phyloP scores from a whole-genome alignment of 371 early-diverging fungal genomes.

The Mortierella sp. region DNA sequence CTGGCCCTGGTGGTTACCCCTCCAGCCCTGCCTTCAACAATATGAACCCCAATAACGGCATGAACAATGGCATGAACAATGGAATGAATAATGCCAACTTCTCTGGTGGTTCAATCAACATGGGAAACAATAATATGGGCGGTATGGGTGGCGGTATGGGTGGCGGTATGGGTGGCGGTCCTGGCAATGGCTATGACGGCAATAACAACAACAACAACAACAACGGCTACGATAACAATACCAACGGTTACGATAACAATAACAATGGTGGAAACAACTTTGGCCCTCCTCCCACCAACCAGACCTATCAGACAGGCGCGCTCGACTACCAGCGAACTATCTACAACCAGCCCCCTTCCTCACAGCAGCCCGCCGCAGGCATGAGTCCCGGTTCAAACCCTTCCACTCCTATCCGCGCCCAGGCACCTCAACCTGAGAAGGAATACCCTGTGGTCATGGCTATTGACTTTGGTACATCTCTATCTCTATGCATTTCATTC shows the following conservation, averaged over 20 bases:
- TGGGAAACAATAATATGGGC: background rate
- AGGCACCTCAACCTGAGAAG: constrained; percentile 45
- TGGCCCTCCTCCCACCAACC: constrained; percentile 22
- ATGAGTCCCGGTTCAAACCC: constrained; percentile 17
- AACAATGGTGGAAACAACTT: background rate
- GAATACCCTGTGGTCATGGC: constrained; percentile 71
- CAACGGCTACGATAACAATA: constrained; percentile 4
- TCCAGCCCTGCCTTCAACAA: constrained; percentile 39
- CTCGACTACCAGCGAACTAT: constrained; percentile 43
- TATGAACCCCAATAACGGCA: constrained; percentile 17
- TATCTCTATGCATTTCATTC: background rate
- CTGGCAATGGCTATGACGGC: background rate
- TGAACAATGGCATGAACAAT: constrained; percentile 13
- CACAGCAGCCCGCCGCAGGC: constrained; percentile 13
- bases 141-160: background rate
- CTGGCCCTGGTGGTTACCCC: constrained; percentile 10
- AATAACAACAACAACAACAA: constrained; percentile 12
- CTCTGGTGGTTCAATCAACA: background rate
- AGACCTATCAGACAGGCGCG: constrained; percentile 23
- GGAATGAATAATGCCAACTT: constrained; percentile 18
- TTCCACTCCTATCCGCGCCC: constrained; percentile 19
- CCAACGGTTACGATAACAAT: constrained; percentile 1
- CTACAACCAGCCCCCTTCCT: constrained; percentile 22
- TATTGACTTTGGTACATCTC: constrained; percentile 67
- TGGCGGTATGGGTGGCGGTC: background rate